Evolutionary conservation across 2,329 filamentous ascomycete species (phyloP).

Genomic region (Dactylellina haptotyla): DNA sequence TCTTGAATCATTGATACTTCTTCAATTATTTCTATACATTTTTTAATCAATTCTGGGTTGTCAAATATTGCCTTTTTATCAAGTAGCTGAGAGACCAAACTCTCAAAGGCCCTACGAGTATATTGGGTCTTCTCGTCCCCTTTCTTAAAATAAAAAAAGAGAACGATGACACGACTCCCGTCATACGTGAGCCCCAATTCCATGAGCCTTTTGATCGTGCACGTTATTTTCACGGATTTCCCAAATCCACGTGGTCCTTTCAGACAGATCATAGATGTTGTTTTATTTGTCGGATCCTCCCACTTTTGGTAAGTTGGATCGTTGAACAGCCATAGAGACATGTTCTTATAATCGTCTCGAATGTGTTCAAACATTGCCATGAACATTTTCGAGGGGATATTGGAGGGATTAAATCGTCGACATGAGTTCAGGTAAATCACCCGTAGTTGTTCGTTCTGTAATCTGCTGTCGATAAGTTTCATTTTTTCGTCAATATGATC

Average conservation of each 20-base stretch:
- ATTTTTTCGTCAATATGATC: slow-evolving; percentile 26
- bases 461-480: not conserved
- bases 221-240: slow-evolving; percentile 28
- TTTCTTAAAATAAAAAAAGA: slow-evolving; percentile 25
- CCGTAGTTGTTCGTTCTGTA: not conserved
- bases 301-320: slow-evolving; percentile 7
- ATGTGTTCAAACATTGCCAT: slow-evolving; percentile 8
- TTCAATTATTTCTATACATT: slow-evolving; percentile 8
- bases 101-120: not conserved
- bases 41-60: not conserved
- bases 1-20: too few relatives aligned
- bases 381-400: slow-evolving; percentile 1
- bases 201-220: slow-evolving; percentile 9
- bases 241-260: slow-evolving; percentile 19
- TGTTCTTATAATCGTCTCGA: slow-evolving; percentile 8
- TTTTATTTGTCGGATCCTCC: not conserved
- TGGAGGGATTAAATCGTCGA: not conserved
- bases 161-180: not conserved
- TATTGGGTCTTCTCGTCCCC: slow-evolving; percentile 1
- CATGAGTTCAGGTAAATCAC: not conserved
- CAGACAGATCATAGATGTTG: not conserved
- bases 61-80: not conserved
- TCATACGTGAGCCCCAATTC: too few relatives aligned
- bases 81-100: slow-evolving; percentile 13
- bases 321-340: slow-evolving; percentile 14